Evolutionary conservation across 2,329 filamentous ascomycete species (phyloP), one percentile per base, ranked within the genome.

Genomic region (Sphaerostilbella broomeana): DNA sequence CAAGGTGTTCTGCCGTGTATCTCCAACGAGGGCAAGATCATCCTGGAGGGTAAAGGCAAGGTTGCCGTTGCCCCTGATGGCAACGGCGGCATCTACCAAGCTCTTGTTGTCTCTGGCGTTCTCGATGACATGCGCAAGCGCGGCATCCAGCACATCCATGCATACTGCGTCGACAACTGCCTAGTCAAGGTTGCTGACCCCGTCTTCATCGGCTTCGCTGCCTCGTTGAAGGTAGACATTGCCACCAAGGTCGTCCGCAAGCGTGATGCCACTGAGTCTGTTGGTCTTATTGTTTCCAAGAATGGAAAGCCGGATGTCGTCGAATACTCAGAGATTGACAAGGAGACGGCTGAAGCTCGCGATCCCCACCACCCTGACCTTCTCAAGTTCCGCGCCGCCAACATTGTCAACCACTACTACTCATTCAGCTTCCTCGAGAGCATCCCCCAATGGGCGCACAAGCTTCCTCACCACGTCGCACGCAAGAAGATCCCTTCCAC

Each of bases 361-460:
- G 92, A 98, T 59, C 66, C 82, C 39, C 85, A 85, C 63, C 81
- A 95, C 56, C 71, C 78, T 3, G 81, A 78, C 42, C 72, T 95
- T 38, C 81, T 98, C 59, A 94, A 90, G 67, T 97, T 95, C 80
- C 84, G 92, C 47, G 90, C 92, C 42, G 92, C 90, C 57, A 98
- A 98, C 72, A 98, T 98, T 54, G 92, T 98, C 68, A 98, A 98
- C 74, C 92, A 98, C 75, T 98, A 97, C 77, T 98, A 98, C 72
- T 94, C 87, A 32, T 90, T 89, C 72, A 70, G 76, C 51, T 97
- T 95, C 75, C 76, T 98, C 34, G 84, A 95, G 63, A 83, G 79
- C 48, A 95, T 95, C 53, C 88, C 92, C 42, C 69, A 79, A 53
- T 95, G 87, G 86, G 80, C 78, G 13, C 75, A 88, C 67, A 79